Evolutionary conservation across 139 green algal genomes (phyloP), one percentile per base, ranked within the genome.

Genomic region (Chlorella sp.): DNA sequence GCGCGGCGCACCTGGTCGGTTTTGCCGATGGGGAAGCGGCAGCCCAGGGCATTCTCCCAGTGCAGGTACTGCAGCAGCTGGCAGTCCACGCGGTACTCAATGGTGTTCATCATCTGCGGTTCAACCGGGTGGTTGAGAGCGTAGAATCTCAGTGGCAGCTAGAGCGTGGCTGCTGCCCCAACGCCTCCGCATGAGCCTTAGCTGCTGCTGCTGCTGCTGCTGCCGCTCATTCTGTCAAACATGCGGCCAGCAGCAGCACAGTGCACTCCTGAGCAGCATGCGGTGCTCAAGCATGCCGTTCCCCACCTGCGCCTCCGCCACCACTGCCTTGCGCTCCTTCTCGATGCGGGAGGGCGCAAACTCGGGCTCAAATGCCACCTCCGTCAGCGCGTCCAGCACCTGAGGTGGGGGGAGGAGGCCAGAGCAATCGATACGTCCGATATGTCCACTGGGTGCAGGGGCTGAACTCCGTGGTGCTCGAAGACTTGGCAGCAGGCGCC

Each of bases 51-150:
- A 89, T 99, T 99, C 86, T 99, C 97, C 81, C 92, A 88, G 92
- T 99, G 97, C 92, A 99, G 94, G 85, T 96, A 96, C 74, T 94
- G 90, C 81, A 99, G 93, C 87, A 99, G 95, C 95, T 99, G 96
- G 91, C 97, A 99, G 92, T 99, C 97, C 55, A 99, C 95, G 39
- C 97, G 93, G 91, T 99, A 99, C 90, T 99, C 97, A 47, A 99
- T 99, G 26, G 97, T 99, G 94, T 99, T 99, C 97, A 99, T 99
- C 97, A 99, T 99, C 93, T 97, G 93, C 76, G 71, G n/a, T n/a
- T n/a, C n/a, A n/a, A n/a, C n/a, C n/a, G 39, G 20, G n/a, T 21
- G 26, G n/a, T 60, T 60, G n/a, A n/a, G n/a, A n/a, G n/a, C n/a
- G n/a, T n/a, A n/a, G n/a, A n/a, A n/a, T n/a, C n/a, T 51, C 44